Evolutionary conservation across 2,329 filamentous ascomycete genomes (phyloP).

Genomic region (Xylaria sp.): DNA sequence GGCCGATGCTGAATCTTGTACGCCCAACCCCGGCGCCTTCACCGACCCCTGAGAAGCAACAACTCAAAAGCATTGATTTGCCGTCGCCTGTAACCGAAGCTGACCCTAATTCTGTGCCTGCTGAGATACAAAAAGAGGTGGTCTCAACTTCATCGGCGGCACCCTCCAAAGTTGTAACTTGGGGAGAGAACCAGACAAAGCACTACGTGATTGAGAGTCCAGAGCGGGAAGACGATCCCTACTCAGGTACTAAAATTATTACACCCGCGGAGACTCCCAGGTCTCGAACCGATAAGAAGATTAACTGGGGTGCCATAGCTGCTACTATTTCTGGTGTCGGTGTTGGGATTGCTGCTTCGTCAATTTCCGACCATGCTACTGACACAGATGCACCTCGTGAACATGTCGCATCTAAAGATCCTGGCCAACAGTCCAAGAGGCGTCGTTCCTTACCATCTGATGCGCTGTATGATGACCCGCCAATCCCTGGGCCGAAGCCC

Average conservation of each 20-base stretch:
- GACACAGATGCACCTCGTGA: conserved; percentile 34
- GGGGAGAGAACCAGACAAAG: conserved; percentile 73
- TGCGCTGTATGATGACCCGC: conserved; percentile 58
- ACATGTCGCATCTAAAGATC: conserved; percentile 38
- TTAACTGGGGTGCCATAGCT: conserved; percentile 64
- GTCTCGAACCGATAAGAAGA: conserved; percentile 53
- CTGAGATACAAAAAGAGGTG: conserved; percentile 56
- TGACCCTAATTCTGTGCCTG: conserved; percentile 50
- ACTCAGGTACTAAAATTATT: conserved; percentile 46
- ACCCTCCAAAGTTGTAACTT: conserved; percentile 68
- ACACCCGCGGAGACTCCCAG: conserved; percentile 45
- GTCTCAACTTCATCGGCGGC: conserved; percentile 56
- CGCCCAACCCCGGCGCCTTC: conserved; percentile 67
- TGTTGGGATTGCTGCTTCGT: conserved; percentile 49
- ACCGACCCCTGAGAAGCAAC: conserved; percentile 58
- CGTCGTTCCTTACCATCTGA: conserved; percentile 50
- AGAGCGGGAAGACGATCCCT: conserved; percentile 52
- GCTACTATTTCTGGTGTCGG: conserved; percentile 59
- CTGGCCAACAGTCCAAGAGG: conserved; percentile 44
- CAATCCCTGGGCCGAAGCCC: conserved; percentile 68
- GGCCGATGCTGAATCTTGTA: conserved; percentile 70
- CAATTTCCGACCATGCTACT: conserved; percentile 31
- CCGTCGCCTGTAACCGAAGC: conserved; percentile 31
- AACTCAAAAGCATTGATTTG: conserved; percentile 22
- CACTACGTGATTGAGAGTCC: conserved; percentile 71